A percentile compares a stretch with the other conserved stretches of the same genome.
These are phyloP conservation scores for Suhomyces kunorum DNA, from an alignment of 1,139 yeast species.

Conservation along the genomic window DNA sequence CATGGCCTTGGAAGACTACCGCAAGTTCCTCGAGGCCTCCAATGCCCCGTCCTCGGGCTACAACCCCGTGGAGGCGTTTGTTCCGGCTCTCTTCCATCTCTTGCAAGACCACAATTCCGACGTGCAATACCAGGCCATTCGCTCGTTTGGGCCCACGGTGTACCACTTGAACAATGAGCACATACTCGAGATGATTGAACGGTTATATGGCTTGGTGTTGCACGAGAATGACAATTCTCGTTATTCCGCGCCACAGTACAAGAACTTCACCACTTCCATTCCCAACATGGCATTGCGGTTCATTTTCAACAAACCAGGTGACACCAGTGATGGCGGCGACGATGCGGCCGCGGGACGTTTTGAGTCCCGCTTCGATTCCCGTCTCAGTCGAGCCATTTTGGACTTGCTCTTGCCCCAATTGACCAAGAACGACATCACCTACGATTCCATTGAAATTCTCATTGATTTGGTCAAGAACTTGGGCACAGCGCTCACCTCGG, in stretches of 20 bases:
- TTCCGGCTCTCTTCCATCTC: slow-evolving; percentile 52
- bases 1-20: slow-evolving; percentile 83
- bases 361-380: slow-evolving; percentile 14
- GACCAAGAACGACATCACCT: slow-evolving; percentile 31
- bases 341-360: background rate
- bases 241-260: slow-evolving; percentile 26
- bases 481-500: slow-evolving; percentile 48
- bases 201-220: slow-evolving; percentile 29
- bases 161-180: slow-evolving; percentile 30
- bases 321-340: background rate
- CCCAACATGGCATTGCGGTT: slow-evolving; percentile 72
- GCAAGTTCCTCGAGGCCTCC: slow-evolving; percentile 37
- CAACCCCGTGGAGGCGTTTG: slow-evolving; percentile 39
- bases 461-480: slow-evolving; percentile 57
- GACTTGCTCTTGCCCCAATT: slow-evolving; percentile 17
- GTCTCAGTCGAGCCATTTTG: slow-evolving; percentile 23
- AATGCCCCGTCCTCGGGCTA: slow-evolving; percentile 8
- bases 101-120: slow-evolving; percentile 70
- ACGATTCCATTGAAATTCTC: slow-evolving; percentile 66
- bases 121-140: slow-evolving; percentile 75
- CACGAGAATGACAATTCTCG: slow-evolving; percentile 26
- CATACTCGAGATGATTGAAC: slow-evolving; percentile 25
- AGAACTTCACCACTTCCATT: slow-evolving; percentile 59
- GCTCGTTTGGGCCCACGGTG: slow-evolving; percentile 52
- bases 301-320: slow-evolving; percentile 24